These are phyloP conservation scores for Rhodotorula mucilaginosa DNA, from an alignment of 1,284 basidiomycete genomes.

Conservation along the genomic window DNA sequence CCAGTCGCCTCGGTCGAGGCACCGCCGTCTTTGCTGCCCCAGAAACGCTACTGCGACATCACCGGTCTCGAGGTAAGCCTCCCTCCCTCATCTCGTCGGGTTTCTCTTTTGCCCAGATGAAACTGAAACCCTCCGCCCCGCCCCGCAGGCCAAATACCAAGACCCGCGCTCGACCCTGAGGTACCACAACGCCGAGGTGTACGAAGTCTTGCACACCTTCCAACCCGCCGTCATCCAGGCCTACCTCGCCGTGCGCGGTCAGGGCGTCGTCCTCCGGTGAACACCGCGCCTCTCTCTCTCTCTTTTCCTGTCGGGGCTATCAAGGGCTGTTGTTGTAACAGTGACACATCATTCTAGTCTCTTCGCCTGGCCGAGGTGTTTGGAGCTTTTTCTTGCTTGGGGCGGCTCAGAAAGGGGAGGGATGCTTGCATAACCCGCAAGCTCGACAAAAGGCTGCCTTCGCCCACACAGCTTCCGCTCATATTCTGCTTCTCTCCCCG, in stretches of 20 bases:
- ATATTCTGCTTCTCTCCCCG: no score
- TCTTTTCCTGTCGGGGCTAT: no score
- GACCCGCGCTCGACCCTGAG: conserved; percentile 43
- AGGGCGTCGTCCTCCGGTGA: conserved; percentile 39
- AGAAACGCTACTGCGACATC: conserved; percentile 54
- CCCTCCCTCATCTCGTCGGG: not conserved
- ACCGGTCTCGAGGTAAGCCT: conserved; percentile 51
- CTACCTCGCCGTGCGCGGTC: conserved; percentile 39
- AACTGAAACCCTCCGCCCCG: fast-evolving
- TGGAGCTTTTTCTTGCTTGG: no score
- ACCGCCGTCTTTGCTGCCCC: not conserved
- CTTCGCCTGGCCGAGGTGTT: no score
- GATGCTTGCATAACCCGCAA: no score
- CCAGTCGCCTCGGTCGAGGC: conserved; percentile 1
- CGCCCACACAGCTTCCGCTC: no score
- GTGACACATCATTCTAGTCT: no score
- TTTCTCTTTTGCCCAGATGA: no score
- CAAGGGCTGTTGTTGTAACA: no score
- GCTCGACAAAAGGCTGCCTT: no score
- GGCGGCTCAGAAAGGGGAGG: no score
- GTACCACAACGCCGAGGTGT: conserved; percentile 45
- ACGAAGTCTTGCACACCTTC: conserved; percentile 42
- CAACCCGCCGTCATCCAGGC: conserved; percentile 44
- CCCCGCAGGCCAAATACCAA: conserved; percentile 39
- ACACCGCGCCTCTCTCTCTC: no score